Evolutionary conservation across 2,329 filamentous ascomycete species (phyloP).

Genomic region (Hypomyces perniciosus): DNA sequence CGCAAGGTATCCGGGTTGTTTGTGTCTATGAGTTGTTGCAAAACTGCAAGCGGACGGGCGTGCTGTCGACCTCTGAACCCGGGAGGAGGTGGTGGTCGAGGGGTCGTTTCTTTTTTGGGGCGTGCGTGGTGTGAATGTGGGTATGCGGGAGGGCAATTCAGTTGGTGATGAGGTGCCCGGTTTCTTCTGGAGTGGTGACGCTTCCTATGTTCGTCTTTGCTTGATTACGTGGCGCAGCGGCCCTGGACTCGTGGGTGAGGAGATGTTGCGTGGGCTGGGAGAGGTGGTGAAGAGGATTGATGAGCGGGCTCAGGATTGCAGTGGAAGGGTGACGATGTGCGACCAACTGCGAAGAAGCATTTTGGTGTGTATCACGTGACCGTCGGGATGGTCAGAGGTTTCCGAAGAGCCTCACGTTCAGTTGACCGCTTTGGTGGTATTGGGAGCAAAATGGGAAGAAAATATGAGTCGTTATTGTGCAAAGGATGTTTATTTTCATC

Average conservation of each 20-base stretch:
- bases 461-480: too few species aligned
- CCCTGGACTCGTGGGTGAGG: slow-evolving; percentile 5
- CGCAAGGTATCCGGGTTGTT: slow-evolving; percentile 19
- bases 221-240: slow-evolving; percentile 5
- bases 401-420: too few species aligned
- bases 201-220: slow-evolving; percentile 5
- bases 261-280: slow-evolving; percentile 4
- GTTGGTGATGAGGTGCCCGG: slow-evolving; percentile 5
- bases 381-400: slow-evolving; percentile 22
- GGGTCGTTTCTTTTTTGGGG: slow-evolving; percentile 1
- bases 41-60: slow-evolving; percentile 15
- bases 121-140: background rate
- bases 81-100: background rate
- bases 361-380: slow-evolving; percentile 27
- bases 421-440: too few species aligned
- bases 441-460: too few species aligned
- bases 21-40: slow-evolving; percentile 17
- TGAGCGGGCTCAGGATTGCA: slow-evolving; percentile 2
- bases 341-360: slow-evolving; percentile 20
- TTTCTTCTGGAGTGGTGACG: background rate
- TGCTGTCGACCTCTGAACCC: slow-evolving; percentile 4
- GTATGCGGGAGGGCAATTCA: slow-evolving; percentile 3
- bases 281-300: slow-evolving; percentile 8
- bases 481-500: too few species aligned
- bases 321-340: slow-evolving; percentile 20